These are phyloP conservation scores for Chaetothyriales sp. DNA, from an alignment of 2,329 filamentous ascomycete genomes.

Conservation along the genomic window DNA sequence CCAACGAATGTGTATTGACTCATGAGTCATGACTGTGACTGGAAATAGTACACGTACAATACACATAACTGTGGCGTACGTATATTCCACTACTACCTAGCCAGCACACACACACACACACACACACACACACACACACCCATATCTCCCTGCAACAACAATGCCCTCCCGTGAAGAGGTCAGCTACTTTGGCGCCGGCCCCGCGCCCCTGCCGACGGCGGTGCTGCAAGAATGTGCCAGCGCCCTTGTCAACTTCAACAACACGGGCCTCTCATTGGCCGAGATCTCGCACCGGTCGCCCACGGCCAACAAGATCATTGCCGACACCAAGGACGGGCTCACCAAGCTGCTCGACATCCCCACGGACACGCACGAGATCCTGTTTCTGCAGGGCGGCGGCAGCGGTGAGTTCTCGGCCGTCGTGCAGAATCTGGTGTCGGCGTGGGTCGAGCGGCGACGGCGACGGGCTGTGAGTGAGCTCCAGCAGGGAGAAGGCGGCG, in stretches of 20 bases:
- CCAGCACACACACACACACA: no score
- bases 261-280: slow-evolving; percentile 68
- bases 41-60: no score
- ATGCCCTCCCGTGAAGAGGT: slow-evolving; percentile 64
- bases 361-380: slow-evolving; percentile 60
- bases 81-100: no score
- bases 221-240: slow-evolving; percentile 63
- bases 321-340: slow-evolving; percentile 61
- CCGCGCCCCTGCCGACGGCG: slow-evolving; percentile 66
- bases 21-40: no score
- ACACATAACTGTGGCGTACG: no score
- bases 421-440: slow-evolving; percentile 67
- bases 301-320: slow-evolving; percentile 63
- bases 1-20: no score
- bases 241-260: slow-evolving; percentile 67
- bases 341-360: slow-evolving; percentile 64
- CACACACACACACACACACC: no score
- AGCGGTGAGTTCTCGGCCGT: slow-evolving; percentile 72
- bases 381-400: slow-evolving; percentile 80
- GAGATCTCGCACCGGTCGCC: slow-evolving; percentile 82
- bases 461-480: slow-evolving; percentile 43
- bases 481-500: slow-evolving; percentile 7
- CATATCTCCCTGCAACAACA: neutral
- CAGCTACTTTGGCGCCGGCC: slow-evolving; percentile 80
- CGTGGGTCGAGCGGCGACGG: slow-evolving; percentile 62